Evolutionary conservation across 257 asterid genomes (phyloP).

Genomic region (Schizonepeta tenuifolia): DNA sequence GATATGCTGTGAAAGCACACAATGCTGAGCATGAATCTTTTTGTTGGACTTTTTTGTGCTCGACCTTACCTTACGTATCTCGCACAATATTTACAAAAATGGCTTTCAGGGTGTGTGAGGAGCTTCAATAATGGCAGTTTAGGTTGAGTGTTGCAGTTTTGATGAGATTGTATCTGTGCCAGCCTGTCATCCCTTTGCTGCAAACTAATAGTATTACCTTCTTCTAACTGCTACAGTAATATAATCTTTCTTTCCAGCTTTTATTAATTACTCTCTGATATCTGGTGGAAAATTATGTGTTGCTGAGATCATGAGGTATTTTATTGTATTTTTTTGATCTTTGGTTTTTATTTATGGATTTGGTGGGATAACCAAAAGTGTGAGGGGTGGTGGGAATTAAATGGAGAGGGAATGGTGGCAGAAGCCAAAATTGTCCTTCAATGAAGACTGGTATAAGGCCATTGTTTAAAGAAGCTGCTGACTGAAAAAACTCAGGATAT

Average conservation of each 20-base stretch:
- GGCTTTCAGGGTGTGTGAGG: neutral
- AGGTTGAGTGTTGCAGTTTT: slow-evolving; percentile 36
- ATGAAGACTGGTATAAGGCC: slow-evolving; percentile 24
- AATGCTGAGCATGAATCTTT: no score
- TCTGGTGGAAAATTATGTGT: neutral
- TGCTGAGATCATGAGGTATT: slow-evolving; percentile 8
- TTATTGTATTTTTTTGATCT: neutral
- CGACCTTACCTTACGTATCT: no score
- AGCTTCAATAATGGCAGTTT: slow-evolving; percentile 27
- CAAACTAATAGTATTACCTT: slow-evolving; percentile 22
- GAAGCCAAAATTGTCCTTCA: slow-evolving; percentile 29
- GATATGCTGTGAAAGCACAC: no score
- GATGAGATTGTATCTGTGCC: slow-evolving; percentile 3
- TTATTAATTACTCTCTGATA: neutral
- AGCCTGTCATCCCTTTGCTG: slow-evolving; percentile 23
- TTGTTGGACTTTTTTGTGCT: no score
- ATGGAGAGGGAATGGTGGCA: neutral
- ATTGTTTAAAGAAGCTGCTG: slow-evolving; percentile 29
- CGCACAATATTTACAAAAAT: neutral
- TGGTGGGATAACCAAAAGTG: neutral
- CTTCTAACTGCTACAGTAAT: slow-evolving; percentile 14
- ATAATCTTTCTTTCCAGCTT: neutral
- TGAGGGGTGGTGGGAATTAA: slow-evolving; percentile 4
- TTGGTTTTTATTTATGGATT: neutral
- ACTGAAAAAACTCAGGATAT: slow-evolving; percentile 14